Evolutionary conservation across 2,329 filamentous ascomycete species (phyloP), one percentile per base, ranked within the genome.

Genomic region (Paraphaeosphaeria minitans): DNA sequence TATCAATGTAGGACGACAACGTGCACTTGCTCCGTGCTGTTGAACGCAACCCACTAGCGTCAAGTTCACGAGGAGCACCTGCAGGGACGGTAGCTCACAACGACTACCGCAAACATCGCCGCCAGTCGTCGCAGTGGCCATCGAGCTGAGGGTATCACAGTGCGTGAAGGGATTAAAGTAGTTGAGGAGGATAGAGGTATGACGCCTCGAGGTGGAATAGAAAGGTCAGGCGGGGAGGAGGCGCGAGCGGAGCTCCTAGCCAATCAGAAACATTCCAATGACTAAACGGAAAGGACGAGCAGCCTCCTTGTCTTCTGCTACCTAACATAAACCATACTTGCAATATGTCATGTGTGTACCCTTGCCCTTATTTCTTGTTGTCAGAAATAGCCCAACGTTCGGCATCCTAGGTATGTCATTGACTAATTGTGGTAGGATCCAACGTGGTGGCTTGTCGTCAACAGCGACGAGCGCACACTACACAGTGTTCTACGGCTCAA

Each of bases 181-280:
- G n/a, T 48, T 10, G 33, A 51, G 4, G 48, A 37, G 47, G 22
- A 47, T 27, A 7, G 42, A 42, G 24, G 31, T 19, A 37, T 47
- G 52, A 46, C 19, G 52, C n/a, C 46, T 10, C 14, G 16, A 31
- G 24, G 19, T 21, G 16, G 49, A 42, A 43, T n/a, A 42, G 33
- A 41, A 7, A 45, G 51, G 39, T 53, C 52, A 56, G 42, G 50
- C 50, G 53, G 53, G 53, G 53, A 49, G 45, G 39, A 49, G 53
- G 19, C 43, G 19, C 33, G 45, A 50, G 41, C 31, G 45, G 48
- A 45, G 29, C 22, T 10, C 21, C 46, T 31, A 22, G 24, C 58
- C 58, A 60, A 60, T 60, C 50, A 53, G 10, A 41, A 46, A 41
- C 16, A 33, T 29, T 48, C 35, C 45, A n/a, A 55, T 60, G 58